These are phyloP conservation scores for Cyberlindnera meyerae DNA, from an alignment of 805 yeast genomes.

Conservation along the genomic window DNA sequence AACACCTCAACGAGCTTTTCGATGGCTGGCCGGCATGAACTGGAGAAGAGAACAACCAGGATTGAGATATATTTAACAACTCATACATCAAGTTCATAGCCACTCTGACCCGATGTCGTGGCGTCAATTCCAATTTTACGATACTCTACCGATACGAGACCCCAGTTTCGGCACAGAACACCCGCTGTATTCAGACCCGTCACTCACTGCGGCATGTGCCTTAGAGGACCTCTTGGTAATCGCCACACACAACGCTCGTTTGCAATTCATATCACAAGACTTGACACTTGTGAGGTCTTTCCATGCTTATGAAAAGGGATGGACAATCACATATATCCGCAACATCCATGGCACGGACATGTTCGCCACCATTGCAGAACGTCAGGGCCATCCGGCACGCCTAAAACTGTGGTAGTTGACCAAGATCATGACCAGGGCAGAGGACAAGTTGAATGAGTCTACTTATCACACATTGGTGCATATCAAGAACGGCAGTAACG, in stretches of 20 bases:
- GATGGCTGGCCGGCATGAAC: no score
- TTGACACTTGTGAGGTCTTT: constrained; percentile 47
- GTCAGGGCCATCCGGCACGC: constrained; percentile 62
- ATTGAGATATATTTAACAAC: no score
- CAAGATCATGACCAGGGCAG: constrained; percentile 33
- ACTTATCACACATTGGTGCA: constrained; percentile 56
- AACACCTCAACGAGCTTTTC: no score
- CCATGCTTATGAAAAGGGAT: constrained; percentile 60
- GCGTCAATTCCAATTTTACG: constrained; percentile 87
- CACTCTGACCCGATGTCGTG: constrained; percentile 33
- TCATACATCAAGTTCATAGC: no score
- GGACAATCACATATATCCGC: constrained; percentile 55
- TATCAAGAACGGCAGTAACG: constrained; percentile 67
- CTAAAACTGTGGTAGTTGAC: constrained; percentile 72
- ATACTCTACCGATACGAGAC: constrained; percentile 75
- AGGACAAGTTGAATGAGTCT: constrained; percentile 30
- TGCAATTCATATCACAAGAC: constrained; percentile 53
- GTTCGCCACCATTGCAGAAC: constrained; percentile 69
- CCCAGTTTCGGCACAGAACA: constrained; percentile 60
- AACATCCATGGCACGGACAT: constrained; percentile 44
- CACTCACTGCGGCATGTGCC: constrained; percentile 59
- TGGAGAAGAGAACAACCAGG: no score
- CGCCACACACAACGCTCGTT: constrained; percentile 46
- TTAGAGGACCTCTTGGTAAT: constrained; percentile 53
- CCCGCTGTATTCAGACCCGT: constrained; percentile 76